phyloP scores from a whole-genome alignment of 306 rosid genomes.

The Vigna angularis region DNA sequence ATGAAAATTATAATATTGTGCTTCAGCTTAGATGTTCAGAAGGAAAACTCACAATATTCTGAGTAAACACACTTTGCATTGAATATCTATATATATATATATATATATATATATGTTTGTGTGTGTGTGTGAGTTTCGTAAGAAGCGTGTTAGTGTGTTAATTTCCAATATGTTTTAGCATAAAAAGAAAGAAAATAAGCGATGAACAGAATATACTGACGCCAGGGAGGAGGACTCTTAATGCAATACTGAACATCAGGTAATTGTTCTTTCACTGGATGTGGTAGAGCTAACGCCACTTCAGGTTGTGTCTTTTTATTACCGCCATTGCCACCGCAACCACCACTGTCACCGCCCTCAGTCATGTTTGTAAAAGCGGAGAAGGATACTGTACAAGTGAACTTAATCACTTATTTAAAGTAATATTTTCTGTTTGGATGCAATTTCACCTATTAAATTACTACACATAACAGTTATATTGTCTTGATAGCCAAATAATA shows the following conservation, averaged over 20 bases:
- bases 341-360: background rate
- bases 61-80: background rate
- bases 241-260: constrained; percentile 81
- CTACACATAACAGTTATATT: background rate
- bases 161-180: background rate
- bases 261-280: constrained; percentile 62
- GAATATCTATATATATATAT: too few species aligned
- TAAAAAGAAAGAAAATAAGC: background rate
- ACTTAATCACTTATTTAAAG: background rate
- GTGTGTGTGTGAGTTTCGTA: too few species aligned
- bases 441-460: background rate
- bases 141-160: too few species aligned
- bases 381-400: background rate
- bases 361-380: constrained; percentile 30
- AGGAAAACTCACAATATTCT: background rate
- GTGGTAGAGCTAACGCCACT: constrained; percentile 34
- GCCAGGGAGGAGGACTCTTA: constrained; percentile 89
- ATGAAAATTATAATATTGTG: background rate
- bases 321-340: too few species aligned
- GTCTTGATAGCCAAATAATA: constrained; percentile 19
- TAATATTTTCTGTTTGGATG: too few species aligned
- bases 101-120: too few species aligned
- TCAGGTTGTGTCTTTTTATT: background rate
- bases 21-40: background rate
- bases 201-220: constrained; percentile 44